Conservation (phyloP, 2,329 filamentous ascomycete species). For the Cladosporium colombiae region DNA sequence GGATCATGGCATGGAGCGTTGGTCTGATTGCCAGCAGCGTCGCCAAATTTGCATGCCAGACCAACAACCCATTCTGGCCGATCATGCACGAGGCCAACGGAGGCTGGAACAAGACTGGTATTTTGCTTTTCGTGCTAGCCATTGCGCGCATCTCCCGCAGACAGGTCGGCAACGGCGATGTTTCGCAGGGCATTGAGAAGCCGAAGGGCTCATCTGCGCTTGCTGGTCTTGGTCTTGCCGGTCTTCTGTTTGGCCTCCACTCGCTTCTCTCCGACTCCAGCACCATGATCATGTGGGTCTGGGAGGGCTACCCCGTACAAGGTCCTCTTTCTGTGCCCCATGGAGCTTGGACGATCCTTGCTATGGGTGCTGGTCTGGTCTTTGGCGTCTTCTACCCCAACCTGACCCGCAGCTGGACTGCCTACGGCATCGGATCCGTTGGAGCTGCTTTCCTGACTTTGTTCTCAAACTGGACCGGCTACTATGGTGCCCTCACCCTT, state of each 20-base stretch:
- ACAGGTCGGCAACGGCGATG: constrained; percentile 17
- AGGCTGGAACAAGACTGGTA: constrained; percentile 84
- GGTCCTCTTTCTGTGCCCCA: constrained; percentile 89
- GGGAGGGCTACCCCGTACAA: constrained; percentile 90
- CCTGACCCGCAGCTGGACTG: constrained; percentile 74
- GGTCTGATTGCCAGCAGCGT: constrained; percentile 84
- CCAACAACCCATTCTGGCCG: constrained; percentile 97
- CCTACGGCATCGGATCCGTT: constrained; percentile 74
- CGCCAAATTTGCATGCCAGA: constrained; percentile 88
- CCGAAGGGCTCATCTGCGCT: constrained; percentile 69
- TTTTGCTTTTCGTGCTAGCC: constrained; percentile 74
- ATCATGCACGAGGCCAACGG: constrained; percentile 88
- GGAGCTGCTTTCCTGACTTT: constrained; percentile 78
- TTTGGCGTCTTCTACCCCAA: constrained; percentile 73
- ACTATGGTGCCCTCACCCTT: constrained; percentile 75
- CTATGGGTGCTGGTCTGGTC: constrained; percentile 80
- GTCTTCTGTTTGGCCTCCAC: constrained; percentile 85
- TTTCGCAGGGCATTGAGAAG: constrained; percentile 52
- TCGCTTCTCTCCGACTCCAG: constrained; percentile 94
- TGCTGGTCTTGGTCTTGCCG: constrained; percentile 76
- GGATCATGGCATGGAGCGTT: constrained; percentile 75
- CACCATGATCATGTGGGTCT: constrained; percentile 98
- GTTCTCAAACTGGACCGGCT: constrained; percentile 83
- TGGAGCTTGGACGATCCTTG: constrained; percentile 79
- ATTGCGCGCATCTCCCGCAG: constrained; percentile 61